Conservation (phyloP, 225 moss, liverwort and hornwort species). For the Pseudisothecium myosuroides region DNA sequence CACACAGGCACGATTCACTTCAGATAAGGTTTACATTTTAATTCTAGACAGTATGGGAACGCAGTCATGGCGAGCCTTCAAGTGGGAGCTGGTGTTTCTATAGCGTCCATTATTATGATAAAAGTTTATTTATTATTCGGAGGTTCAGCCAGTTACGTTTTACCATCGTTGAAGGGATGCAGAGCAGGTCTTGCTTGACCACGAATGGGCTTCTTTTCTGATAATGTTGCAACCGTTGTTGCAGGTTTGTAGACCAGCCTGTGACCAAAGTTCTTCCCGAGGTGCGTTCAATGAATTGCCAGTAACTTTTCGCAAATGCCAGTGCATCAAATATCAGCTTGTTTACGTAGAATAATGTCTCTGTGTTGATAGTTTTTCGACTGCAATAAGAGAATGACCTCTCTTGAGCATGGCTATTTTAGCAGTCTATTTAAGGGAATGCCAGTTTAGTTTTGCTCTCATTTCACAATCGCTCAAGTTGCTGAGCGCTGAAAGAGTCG, state of each 20-base stretch:
- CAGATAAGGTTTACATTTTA: neutral
- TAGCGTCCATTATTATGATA: neutral
- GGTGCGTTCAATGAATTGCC: constrained; percentile 7
- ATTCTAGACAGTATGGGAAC: neutral
- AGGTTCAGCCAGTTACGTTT: neutral
- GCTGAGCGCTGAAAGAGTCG: neutral
- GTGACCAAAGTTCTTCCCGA: constrained; percentile 20
- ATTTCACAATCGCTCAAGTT: neutral
- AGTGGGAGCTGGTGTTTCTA: neutral
- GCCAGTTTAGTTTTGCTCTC: neutral
- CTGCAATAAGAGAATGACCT: neutral
- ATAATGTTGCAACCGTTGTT: neutral
- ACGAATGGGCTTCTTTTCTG: neutral
- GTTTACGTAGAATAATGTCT: neutral
- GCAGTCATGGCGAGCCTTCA: neutral
- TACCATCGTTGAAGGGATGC: neutral
- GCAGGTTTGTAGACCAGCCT: constrained; percentile 43
- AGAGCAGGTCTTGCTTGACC: neutral
- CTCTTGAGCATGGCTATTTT: neutral
- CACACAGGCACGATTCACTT: neutral
- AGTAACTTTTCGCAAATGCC: neutral
- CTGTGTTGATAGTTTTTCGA: neutral
- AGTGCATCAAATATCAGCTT: neutral
- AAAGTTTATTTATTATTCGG: neutral
- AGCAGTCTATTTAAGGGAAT: neutral